These are phyloP conservation scores for Podosphaera leucotricha DNA, from an alignment of 2,329 filamentous ascomycete genomes.

Conservation along the genomic window DNA sequence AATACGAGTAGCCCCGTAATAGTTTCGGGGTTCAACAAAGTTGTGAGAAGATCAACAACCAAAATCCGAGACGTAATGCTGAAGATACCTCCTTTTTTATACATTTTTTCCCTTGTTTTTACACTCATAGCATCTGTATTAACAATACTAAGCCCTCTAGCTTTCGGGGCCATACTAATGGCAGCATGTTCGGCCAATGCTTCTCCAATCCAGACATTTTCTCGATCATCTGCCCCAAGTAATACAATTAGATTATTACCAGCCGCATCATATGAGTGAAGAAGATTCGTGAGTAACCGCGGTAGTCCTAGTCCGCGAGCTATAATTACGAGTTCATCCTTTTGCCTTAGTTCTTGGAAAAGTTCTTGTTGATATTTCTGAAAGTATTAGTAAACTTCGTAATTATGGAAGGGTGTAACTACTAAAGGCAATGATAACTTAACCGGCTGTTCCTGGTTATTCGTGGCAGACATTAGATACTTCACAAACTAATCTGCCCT, in stretches of 20 bases:
- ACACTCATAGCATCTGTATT: constrained; percentile 90
- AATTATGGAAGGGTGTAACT: constrained; percentile 6
- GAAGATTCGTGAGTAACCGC: constrained; percentile 78
- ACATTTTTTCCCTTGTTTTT: constrained; percentile 71
- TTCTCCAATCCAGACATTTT: constrained; percentile 95
- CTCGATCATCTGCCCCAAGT: constrained; percentile 71
- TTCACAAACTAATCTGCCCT: background rate
- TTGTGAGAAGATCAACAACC: constrained; percentile 79
- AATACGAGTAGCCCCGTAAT: constrained; percentile 73
- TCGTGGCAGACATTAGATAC: background rate
- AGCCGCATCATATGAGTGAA: constrained; percentile 89
- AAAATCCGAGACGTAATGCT: constrained; percentile 90
- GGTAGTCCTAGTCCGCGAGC: constrained; percentile 81
- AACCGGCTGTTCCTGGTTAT: constrained; percentile 32
- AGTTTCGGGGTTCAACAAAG: constrained; percentile 54
- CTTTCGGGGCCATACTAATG: constrained; percentile 59
- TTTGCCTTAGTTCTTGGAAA: constrained; percentile 67
- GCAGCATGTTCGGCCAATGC: constrained; percentile 87
- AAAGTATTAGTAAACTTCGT: constrained; percentile 3
- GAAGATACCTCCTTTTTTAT: constrained; percentile 70
- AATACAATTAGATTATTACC: constrained; percentile 82
- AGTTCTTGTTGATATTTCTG: constrained; percentile 84
- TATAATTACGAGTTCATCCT: constrained; percentile 85
- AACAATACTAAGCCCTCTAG: constrained; percentile 68
- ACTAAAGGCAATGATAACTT: constrained; percentile 61